phyloP scores from a whole-genome alignment of 139 green algal genomes.

The Picochlorum costavermella region DNA sequence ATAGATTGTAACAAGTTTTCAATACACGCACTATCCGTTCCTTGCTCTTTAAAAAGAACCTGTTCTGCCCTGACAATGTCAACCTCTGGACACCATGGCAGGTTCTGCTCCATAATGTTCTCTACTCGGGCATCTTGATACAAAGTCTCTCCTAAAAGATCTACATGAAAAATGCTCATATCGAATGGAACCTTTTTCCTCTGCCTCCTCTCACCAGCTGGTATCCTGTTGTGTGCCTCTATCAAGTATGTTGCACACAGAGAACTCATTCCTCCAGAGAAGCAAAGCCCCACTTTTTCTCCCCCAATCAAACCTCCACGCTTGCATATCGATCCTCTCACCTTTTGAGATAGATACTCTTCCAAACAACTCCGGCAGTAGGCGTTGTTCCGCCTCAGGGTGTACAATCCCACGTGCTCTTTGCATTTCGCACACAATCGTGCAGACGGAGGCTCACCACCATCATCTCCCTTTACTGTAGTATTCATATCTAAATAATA shows the following conservation, averaged over 20 bases:
- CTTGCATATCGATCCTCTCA: background rate
- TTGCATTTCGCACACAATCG: no score
- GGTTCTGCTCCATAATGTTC: background rate
- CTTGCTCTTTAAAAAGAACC: background rate
- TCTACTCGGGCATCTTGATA: slow-evolving; percentile 27
- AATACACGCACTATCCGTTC: background rate
- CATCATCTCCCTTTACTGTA: no score
- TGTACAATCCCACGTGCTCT: no score
- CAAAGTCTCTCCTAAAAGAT: background rate
- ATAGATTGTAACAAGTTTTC: slow-evolving; percentile 27
- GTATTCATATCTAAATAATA: no score
- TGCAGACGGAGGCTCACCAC: no score
- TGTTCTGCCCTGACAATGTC: background rate
- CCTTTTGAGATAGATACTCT: slow-evolving; percentile 41
- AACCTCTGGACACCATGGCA: background rate
- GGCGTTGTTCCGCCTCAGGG: background rate
- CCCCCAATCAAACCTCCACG: background rate
- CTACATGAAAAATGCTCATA: background rate
- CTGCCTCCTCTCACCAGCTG: background rate
- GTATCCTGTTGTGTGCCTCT: background rate
- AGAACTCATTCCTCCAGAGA: slow-evolving; percentile 48
- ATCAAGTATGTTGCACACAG: slow-evolving; percentile 36
- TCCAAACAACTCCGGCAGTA: background rate
- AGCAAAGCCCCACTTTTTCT: slow-evolving; percentile 40
- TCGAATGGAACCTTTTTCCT: slow-evolving; percentile 1